Percentiles rank a stretch among this genome's conserved stretches.
phyloP scores from a whole-genome alignment of 768 basidiomycete genomes.

The Lactarius deliciosus region DNA sequence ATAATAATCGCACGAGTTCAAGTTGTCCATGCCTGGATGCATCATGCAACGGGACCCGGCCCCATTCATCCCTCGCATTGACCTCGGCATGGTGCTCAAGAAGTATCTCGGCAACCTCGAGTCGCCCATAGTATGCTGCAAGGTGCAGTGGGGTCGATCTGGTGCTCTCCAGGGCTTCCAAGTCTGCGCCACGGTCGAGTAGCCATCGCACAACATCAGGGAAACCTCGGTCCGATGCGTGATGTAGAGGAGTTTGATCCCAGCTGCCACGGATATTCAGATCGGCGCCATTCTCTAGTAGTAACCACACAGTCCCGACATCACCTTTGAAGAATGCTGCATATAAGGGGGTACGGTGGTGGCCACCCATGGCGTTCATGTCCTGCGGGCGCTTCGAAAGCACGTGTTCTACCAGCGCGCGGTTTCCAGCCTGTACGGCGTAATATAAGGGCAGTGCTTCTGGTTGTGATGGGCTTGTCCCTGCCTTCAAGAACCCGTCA shows the following conservation, averaged over 20 bases:
- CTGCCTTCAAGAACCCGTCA: background rate
- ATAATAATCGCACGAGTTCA: no score
- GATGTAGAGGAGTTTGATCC: background rate
- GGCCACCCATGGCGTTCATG: background rate
- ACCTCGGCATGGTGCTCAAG: background rate
- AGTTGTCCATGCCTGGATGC: no score
- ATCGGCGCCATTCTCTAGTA: background rate
- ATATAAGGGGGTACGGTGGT: background rate
- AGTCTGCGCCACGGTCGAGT: background rate
- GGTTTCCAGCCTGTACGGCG: background rate
- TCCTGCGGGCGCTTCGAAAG: background rate
- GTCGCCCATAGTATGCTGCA: background rate
- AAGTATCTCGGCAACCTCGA: background rate
- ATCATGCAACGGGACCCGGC: no score
- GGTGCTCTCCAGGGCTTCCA: background rate
- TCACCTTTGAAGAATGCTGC: background rate
- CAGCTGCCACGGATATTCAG: background rate
- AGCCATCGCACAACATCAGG: background rate
- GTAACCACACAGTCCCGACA: background rate
- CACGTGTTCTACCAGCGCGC: background rate
- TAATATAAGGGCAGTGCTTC: background rate
- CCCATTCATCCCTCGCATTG: accelerated
- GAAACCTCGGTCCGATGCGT: accelerated
- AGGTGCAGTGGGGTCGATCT: background rate
- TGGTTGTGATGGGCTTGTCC: background rate